These are phyloP conservation scores for Letharia lupina DNA, from an alignment of 495 filamentous ascomycete species.

Conservation along the genomic window DNA sequence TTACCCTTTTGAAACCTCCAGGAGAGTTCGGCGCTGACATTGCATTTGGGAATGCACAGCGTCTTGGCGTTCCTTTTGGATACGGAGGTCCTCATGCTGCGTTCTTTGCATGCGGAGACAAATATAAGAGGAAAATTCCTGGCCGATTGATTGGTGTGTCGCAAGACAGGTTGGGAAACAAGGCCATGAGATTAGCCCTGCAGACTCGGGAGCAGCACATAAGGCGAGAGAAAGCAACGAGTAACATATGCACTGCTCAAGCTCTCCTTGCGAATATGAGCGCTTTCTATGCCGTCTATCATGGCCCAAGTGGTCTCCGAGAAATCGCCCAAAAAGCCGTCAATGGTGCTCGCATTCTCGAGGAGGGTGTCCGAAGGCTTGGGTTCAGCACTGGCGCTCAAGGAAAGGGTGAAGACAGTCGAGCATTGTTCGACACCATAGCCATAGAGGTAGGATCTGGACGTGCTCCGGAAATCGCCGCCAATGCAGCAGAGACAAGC, in stretches of 20 bases:
- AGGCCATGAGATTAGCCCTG: conserved; percentile 78
- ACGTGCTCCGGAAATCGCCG: conserved; percentile 43
- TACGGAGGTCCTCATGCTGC: conserved; percentile 94
- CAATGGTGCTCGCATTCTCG: conserved; percentile 60
- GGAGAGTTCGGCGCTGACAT: conserved; percentile 97
- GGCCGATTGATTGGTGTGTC: conserved; percentile 89
- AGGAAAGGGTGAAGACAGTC: conserved; percentile 46
- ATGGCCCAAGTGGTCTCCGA: conserved; percentile 79
- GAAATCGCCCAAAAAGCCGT: conserved; percentile 74
- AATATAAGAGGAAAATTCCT: conserved; percentile 93
- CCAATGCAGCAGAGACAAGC: conserved; percentile 41
- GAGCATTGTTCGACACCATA: conserved; percentile 73
- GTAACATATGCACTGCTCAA: conserved; percentile 97
- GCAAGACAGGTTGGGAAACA: conserved; percentile 79
- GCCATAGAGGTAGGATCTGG: conserved; percentile 50
- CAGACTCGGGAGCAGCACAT: conserved; percentile 98
- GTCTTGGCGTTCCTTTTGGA: conserved; percentile 89
- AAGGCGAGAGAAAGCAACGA: conserved; percentile 93
- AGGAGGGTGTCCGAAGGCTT: conserved; percentile 54
- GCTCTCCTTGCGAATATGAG: conserved; percentile 95
- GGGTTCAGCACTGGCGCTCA: conserved; percentile 55
- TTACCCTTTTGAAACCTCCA: conserved; percentile 84
- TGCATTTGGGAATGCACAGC: conserved; percentile 91
- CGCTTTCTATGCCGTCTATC: conserved; percentile 95
- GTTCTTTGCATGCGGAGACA: conserved; percentile 90